phyloP scores from a whole-genome alignment of 1,284 basidiomycete genomes.

The Takashimella tepidaria region DNA sequence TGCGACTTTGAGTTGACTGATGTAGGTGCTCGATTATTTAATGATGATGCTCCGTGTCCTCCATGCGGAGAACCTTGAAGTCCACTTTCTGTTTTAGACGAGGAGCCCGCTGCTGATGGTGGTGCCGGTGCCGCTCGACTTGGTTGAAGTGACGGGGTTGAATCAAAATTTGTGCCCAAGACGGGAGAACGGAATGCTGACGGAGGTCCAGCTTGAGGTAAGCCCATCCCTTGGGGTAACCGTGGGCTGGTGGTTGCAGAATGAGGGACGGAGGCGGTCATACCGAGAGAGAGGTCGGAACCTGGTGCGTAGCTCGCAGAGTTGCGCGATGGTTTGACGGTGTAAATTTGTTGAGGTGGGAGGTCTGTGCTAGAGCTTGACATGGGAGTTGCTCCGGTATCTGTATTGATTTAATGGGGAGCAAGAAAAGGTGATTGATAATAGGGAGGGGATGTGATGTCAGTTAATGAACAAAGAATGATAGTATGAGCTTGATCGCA shows the following conservation, averaged over 20 bases:
- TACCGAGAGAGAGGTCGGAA: conserved; percentile 44
- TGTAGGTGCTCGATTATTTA: conserved; percentile 11
- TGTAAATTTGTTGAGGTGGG: conserved; percentile 24
- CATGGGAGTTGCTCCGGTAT: conserved; percentile 46
- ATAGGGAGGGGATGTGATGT: background rate
- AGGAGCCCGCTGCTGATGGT: conserved; percentile 17
- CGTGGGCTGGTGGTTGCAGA: conserved; percentile 19
- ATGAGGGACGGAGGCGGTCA: conserved; percentile 23
- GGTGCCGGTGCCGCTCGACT: conserved; percentile 29
- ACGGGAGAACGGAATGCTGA: conserved; percentile 26
- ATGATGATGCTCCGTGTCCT: conserved; percentile 6
- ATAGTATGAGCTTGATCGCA: too few species aligned
- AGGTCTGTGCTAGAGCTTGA: conserved; percentile 12
- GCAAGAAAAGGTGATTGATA: background rate
- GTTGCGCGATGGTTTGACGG: conserved; percentile 43
- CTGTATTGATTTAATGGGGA: conserved; percentile 19
- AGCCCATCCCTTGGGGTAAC: conserved; percentile 8
- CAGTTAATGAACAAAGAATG: too few species aligned
- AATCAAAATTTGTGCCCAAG: conserved; percentile 11
- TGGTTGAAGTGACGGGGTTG: conserved; percentile 19
- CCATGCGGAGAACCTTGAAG: conserved; percentile 11
- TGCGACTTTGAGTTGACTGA: conserved; percentile 26
- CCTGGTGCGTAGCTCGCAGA: conserved; percentile 36
- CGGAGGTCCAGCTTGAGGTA: conserved; percentile 4
- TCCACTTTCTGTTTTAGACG: conserved; percentile 19